Conservation (phyloP, 1,139 yeast species). For the Yamadazyma friedrichii region DNA sequence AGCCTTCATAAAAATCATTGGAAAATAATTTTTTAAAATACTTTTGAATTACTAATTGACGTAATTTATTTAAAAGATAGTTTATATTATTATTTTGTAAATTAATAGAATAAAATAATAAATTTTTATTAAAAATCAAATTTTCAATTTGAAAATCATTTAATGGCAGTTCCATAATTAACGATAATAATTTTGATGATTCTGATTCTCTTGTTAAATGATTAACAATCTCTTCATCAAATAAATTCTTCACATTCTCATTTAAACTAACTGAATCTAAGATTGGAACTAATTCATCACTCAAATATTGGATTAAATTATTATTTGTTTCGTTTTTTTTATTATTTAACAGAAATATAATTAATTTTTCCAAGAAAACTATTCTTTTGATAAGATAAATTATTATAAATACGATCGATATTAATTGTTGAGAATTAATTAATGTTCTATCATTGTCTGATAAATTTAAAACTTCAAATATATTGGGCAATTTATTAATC, state of each 20-base stretch:
- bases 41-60: conserved; percentile 10
- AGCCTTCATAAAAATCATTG: conserved; percentile 14
- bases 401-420: conserved; percentile 1
- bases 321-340: conserved; percentile 11
- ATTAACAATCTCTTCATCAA: conserved; percentile 11
- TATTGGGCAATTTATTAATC: conserved; percentile 9
- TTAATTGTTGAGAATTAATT: conserved; percentile 2
- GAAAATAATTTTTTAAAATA: conserved; percentile 11
- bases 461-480: conserved; percentile 8
- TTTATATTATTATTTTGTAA: conserved; percentile 8
- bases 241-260: conserved; percentile 5
- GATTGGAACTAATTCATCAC: conserved; percentile 29
- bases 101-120: conserved; percentile 9
- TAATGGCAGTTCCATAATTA: conserved; percentile 21
- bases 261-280: conserved; percentile 22
- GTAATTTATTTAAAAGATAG: conserved; percentile 12
- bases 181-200: conserved; percentile 22
- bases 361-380: conserved; percentile 22
- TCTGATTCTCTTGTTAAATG: conserved; percentile 27
- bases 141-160: conserved; percentile 12
- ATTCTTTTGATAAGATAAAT: conserved; percentile 29
- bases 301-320: conserved; percentile 20
- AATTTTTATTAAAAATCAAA: conserved; percentile 12
- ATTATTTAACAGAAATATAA: conserved; percentile 11
- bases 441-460: neutral